phyloP scores from a whole-genome alignment of 1,284 basidiomycete species.

The Sporisorium reilianum region DNA sequence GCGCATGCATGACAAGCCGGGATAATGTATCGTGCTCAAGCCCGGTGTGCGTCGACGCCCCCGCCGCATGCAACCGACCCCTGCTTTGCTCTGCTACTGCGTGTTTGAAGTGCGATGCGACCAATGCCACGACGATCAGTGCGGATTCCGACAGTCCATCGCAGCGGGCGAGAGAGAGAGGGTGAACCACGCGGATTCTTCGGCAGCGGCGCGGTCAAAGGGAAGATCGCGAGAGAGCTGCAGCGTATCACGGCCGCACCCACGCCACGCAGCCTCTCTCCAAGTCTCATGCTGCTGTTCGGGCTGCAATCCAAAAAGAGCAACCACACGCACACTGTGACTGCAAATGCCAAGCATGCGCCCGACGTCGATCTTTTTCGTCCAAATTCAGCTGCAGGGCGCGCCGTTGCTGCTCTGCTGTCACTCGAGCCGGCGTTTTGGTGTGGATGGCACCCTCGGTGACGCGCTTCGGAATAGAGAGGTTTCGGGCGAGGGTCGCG shows the following conservation, averaged over 20 bases:
- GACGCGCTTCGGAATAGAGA: not conserved
- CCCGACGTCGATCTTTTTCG: slow-evolving; percentile 3
- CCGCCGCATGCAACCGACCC: not conserved
- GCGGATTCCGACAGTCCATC: not conserved
- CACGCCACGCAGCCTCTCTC: not conserved
- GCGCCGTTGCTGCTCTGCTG: slow-evolving; percentile 1
- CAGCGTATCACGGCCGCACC: slow-evolving; percentile 2
- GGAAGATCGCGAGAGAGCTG: not conserved
- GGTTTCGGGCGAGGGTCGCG: too few relatives aligned
- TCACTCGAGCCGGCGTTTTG: slow-evolving; percentile 2
- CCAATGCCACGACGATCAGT: not conserved
- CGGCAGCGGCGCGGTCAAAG: slow-evolving; percentile 8
- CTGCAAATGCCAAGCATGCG: not conserved
- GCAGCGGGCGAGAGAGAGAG: not conserved
- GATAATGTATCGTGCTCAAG: not conserved
- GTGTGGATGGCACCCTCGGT: slow-evolving; percentile 5
- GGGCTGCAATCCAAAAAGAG: not conserved
- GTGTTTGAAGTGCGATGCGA: not conserved
- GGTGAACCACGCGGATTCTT: slow-evolving; percentile 11
- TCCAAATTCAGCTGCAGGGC: not conserved
- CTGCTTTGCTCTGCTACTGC: not conserved
- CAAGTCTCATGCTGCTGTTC: not conserved
- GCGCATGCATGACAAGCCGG: not conserved
- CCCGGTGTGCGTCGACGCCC: not conserved
- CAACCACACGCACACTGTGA: not conserved